These are phyloP conservation scores for Trichoderma pleuroti DNA, from an alignment of 2,329 filamentous ascomycete genomes.

Conservation along the genomic window DNA sequence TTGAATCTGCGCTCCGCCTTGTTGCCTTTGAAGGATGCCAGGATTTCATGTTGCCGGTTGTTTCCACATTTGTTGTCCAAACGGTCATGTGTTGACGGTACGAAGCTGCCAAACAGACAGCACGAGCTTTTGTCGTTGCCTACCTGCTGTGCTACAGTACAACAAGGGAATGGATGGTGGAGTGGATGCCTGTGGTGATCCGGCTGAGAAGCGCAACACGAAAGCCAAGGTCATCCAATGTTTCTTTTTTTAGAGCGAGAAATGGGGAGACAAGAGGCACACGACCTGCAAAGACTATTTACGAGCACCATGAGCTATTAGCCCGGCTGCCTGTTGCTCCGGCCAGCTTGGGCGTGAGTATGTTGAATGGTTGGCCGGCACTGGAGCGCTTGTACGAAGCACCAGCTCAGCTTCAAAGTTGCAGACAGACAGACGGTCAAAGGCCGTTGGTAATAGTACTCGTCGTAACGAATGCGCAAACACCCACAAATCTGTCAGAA, in stretches of 20 bases:
- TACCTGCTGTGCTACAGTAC: background rate
- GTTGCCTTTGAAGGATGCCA: background rate
- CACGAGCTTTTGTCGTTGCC: background rate
- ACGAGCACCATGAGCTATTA: background rate
- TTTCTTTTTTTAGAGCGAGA: background rate
- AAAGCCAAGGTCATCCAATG: background rate
- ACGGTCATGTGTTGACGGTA: background rate
- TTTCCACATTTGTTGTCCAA: background rate
- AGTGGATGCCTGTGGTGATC: background rate
- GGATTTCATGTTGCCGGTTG: background rate
- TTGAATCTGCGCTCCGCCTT: background rate
- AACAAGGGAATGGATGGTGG: background rate
- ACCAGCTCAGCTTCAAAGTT: background rate
- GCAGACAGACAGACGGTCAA: background rate
- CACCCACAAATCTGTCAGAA: background rate
- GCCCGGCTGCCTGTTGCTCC: too few species aligned
- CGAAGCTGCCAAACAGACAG: background rate
- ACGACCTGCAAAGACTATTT: background rate
- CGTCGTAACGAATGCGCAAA: background rate
- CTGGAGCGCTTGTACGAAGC: background rate
- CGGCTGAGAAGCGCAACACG: background rate
- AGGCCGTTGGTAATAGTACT: background rate
- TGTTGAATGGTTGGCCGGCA: background rate
- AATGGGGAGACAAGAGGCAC: background rate
- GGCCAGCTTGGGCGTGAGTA: background rate